Evolutionary conservation across 495 filamentous ascomycete genomes (phyloP).

Genomic region (Aspergillus wentii): DNA sequence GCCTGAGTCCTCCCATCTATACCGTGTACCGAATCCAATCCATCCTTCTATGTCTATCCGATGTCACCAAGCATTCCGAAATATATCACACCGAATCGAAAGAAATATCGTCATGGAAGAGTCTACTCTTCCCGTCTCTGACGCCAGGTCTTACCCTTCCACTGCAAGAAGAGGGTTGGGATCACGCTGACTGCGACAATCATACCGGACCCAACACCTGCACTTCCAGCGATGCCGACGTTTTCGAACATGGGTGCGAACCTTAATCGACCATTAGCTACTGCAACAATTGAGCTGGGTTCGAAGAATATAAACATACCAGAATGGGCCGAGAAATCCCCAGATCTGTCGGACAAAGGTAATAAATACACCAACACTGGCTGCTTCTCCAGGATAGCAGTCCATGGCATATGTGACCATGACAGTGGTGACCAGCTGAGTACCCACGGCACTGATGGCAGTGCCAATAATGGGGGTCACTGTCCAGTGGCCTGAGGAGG

Average conservation of each 20-base stretch:
- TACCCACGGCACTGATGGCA: slow-evolving; percentile 45
- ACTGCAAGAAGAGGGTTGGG: slow-evolving; percentile 30
- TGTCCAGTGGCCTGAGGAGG: slow-evolving; percentile 35
- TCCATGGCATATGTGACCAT: slow-evolving; percentile 51
- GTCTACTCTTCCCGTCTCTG: too few species aligned
- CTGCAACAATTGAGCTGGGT: slow-evolving; percentile 4
- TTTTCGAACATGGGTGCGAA: slow-evolving; percentile 40
- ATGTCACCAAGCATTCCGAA: too few species aligned
- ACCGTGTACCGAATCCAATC: too few species aligned
- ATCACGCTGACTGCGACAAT: slow-evolving; percentile 32
- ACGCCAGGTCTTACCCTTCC: slow-evolving; percentile 21
- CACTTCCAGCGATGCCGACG: slow-evolving; percentile 36
- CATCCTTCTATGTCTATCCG: too few species aligned
- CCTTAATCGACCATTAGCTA: slow-evolving; percentile 14
- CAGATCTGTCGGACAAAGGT: slow-evolving; percentile 48
- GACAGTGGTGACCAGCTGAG: slow-evolving; percentile 53
- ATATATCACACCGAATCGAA: too few species aligned
- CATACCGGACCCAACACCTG: slow-evolving; percentile 28
- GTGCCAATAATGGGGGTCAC: slow-evolving; percentile 47
- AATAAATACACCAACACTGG: slow-evolving; percentile 50
- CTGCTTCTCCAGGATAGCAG: slow-evolving; percentile 42
- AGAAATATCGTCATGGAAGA: too few species aligned
- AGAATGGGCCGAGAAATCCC: slow-evolving; percentile 56
- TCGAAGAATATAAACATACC: slow-evolving; percentile 23
- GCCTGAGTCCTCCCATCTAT: too few species aligned